Percentiles rank a stretch among this genome's conserved stretches.
Conservation (phyloP, 495 filamentous ascomycete species). For the Pyrenula massariospora region DNA sequence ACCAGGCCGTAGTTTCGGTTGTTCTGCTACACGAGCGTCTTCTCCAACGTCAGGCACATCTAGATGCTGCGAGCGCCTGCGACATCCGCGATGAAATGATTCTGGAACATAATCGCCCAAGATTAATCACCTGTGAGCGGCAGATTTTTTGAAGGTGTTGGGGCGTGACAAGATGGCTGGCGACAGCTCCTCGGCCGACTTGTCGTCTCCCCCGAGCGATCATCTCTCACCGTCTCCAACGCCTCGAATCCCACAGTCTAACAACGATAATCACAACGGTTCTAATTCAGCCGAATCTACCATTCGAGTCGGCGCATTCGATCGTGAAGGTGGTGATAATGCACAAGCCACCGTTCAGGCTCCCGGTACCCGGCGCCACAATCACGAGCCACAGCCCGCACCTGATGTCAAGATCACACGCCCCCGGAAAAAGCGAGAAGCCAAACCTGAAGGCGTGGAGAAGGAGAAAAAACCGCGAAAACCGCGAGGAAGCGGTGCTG, state of each 20-base stretch:
- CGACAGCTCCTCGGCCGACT: constrained; percentile 13
- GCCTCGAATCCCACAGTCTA: constrained; percentile 3
- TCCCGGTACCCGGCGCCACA: not conserved
- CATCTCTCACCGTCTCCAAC: constrained; percentile 4
- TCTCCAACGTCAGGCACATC: not conserved
- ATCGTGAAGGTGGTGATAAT: not conserved
- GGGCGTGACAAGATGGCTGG: not conserved
- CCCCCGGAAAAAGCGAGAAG: not conserved
- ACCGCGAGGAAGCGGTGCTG: constrained; percentile 9
- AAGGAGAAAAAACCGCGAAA: constrained; percentile 3
- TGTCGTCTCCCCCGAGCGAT: constrained; percentile 15
- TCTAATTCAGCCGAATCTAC: not conserved
- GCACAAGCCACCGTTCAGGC: not conserved
- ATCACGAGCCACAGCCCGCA: not conserved
- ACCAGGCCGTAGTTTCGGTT: not conserved
- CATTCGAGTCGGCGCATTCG: not conserved
- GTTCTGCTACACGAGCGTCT: not conserved
- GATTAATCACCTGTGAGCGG: not conserved
- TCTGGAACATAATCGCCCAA: not conserved
- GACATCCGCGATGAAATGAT: not conserved
- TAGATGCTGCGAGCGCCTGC: no score
- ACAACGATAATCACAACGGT: not conserved
- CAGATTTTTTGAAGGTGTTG: not conserved
- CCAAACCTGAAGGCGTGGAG: not conserved
- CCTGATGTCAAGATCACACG: not conserved